phyloP scores from a whole-genome alignment of 2,329 filamentous ascomycete species.

The Colletotrichum sp. region DNA sequence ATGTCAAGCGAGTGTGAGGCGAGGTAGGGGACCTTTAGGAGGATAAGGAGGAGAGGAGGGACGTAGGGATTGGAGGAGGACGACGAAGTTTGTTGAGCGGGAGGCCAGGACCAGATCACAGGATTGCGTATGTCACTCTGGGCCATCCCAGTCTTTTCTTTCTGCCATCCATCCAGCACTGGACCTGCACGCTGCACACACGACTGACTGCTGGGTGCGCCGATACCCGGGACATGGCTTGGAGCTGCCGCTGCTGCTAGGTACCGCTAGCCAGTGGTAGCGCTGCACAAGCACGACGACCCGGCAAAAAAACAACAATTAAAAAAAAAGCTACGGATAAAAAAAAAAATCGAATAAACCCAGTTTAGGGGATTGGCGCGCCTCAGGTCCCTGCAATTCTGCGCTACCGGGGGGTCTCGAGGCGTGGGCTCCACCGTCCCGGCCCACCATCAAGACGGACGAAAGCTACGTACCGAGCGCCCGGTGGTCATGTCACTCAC shows the following conservation, averaged over 20 bases:
- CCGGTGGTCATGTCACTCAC: slow-evolving; percentile 1
- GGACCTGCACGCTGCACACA: background rate
- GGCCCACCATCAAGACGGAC: background rate
- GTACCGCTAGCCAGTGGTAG: background rate
- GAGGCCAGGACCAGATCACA: background rate
- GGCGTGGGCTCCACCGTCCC: background rate
- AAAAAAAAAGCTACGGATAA: background rate
- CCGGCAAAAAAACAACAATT: background rate
- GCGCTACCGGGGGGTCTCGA: slow-evolving; percentile 5
- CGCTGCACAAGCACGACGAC: background rate
- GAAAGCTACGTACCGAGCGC: background rate
- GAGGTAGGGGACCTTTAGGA: background rate
- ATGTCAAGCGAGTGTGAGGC: background rate
- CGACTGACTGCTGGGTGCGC: background rate
- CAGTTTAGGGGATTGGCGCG: slow-evolving; percentile 9
- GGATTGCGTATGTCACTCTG: slow-evolving; percentile 21
- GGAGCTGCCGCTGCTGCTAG: background rate
- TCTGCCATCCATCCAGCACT: background rate
- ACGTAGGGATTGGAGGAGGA: background rate
- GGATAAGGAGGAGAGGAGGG: background rate
- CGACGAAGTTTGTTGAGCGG: slow-evolving; percentile 8
- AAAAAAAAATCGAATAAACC: background rate
- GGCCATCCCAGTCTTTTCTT: slow-evolving; percentile 6
- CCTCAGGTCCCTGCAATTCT: slow-evolving; percentile 11
- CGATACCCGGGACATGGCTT: slow-evolving; percentile 3